Percentiles rank a stretch among this genome's conserved stretches.
These are phyloP conservation scores for Fragaria iinumae DNA, from an alignment of 306 rosid species.

Conservation along the genomic window DNA sequence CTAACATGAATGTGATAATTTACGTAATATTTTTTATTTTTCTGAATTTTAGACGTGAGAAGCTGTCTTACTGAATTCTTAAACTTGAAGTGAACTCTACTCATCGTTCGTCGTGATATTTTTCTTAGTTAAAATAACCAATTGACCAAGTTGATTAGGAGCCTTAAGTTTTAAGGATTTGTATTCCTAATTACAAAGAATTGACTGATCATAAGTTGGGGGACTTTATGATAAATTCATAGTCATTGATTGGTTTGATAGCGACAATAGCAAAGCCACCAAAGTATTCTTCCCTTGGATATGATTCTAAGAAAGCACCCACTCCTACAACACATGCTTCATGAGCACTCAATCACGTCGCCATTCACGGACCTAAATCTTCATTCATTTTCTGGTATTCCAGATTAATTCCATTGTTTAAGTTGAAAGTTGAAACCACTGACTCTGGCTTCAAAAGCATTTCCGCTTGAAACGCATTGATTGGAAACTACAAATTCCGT, in stretches of 20 bases:
- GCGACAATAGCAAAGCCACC: neutral
- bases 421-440: neutral
- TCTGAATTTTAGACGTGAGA: too few species aligned
- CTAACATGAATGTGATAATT: too few species aligned
- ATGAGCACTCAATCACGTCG: conserved; percentile 36
- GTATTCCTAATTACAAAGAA: neutral
- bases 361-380: conserved; percentile 24
- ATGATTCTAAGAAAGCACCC: neutral
- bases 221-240: neutral
- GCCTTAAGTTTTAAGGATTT: neutral
- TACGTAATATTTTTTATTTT: too few species aligned
- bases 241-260: neutral
- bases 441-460: neutral
- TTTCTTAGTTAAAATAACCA: neutral
- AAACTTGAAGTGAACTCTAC: neutral
- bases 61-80: neutral
- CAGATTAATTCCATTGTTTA: neutral
- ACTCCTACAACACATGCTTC: neutral
- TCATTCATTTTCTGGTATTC: neutral
- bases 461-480: neutral
- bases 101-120: too few species aligned
- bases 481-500: neutral
- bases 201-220: neutral
- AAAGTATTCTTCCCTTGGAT: neutral
- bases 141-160: neutral